Base-by-base conservation (phyloP, 768 basidiomycete genomes). In the Pulveroboletus ravenelii region DNA sequence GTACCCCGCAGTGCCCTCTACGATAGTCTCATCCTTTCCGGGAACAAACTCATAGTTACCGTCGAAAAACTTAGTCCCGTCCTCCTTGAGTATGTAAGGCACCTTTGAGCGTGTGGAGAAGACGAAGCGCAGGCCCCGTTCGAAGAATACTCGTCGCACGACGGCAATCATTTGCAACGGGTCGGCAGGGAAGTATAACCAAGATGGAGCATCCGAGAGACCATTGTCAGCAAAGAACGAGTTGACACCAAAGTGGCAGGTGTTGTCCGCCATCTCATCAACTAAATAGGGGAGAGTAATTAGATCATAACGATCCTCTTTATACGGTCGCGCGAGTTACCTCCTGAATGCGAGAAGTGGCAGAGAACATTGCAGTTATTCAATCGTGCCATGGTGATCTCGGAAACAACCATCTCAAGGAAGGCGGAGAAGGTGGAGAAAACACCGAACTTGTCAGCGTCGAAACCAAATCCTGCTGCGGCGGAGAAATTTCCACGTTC, bases 401-500 rank as follows among this genome's bases (percentile, higher is more conserved):
- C 91, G 5, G 89, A 91, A 47, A 93, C 68, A 43, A 88, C 75
- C 91, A 93, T 93, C 78, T 93, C 91, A 51, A 91, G 75, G 77
- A 93, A 93, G 4, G 91, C 90, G 43, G 87, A 88, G 72, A 93
- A 93, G 5, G 91, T 93, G 23, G 89, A 89, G 73, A 90, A 90
- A 49, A 91, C 87, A 53, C 91, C 90, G 52, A 85, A 87, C 68
- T 90, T 91, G 61, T 90, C 78, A 20, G 77, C 67, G 34, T 82
- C 85, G 62, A 90, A 92, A 37, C 91, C 91, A 63, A 93, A 93
- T 12, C 91, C 90, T 20, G 89, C 87, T 6, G 89, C 88, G 1
- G 88, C 88, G 17, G 84, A 83, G 61, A 88, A 86, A 69, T 91
- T 91, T 48, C 87, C 82, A 30, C 88, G 79, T 67, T 89, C 88